Percentiles rank a stretch among this genome's conserved stretches.
Conservation (phyloP, 2,329 filamentous ascomycete species). For the Diaporthe humulicola region DNA sequence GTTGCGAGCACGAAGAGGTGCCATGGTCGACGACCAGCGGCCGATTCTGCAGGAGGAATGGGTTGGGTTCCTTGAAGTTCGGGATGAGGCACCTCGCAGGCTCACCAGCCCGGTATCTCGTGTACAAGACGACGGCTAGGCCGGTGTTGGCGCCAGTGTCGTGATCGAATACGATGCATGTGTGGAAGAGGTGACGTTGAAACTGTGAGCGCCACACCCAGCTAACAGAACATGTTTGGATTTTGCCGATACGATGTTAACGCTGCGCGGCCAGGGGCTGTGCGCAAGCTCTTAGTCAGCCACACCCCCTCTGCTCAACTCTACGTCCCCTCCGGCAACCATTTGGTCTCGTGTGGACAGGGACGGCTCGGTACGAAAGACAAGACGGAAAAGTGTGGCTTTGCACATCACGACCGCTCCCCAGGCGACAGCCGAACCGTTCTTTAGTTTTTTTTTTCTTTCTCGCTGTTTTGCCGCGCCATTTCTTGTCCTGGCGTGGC, state of each 20-base stretch:
- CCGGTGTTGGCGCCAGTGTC: not conserved
- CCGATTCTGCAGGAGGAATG: not conserved
- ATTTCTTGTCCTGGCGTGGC: not conserved
- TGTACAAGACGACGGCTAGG: not conserved
- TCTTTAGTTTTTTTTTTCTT: not conserved
- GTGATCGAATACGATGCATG: not conserved
- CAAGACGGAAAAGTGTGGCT: not conserved
- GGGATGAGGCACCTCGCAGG: not conserved
- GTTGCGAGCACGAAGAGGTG: not conserved
- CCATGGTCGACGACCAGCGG: not conserved
- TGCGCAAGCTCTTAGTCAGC: not conserved
- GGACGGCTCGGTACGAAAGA: not conserved
- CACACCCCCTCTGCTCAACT: not conserved
- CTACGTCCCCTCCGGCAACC: not conserved
- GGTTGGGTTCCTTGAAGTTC: not conserved
- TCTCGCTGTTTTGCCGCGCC: not conserved
- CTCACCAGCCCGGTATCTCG: not conserved
- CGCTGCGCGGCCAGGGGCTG: too few relatives aligned
- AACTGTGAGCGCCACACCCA: not conserved
- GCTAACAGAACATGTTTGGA: not conserved
- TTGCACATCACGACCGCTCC: not conserved
- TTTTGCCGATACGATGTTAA: not conserved
- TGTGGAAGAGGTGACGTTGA: not conserved
- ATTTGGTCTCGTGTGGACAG: not conserved
- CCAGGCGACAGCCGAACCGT: slow-evolving; percentile 14